Percentiles rank a stretch among this genome's conserved stretches.
Evolutionary conservation across 176 grass and related monocot species (phyloP).

Genomic region (Zea luxurians): DNA sequence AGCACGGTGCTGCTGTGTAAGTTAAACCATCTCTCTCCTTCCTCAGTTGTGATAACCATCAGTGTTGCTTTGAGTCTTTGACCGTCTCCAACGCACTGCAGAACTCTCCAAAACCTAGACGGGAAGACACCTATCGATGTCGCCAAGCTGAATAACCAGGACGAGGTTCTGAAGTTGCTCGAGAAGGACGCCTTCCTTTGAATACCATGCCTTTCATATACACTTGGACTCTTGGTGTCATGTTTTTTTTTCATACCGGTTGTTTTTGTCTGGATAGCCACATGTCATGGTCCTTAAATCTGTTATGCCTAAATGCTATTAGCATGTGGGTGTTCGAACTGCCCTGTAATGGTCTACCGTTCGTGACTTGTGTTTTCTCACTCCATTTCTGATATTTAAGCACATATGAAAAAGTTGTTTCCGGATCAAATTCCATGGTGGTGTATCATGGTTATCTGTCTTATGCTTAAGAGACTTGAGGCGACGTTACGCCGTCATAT

Average conservation of each 20-base stretch:
- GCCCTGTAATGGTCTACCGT: neutral
- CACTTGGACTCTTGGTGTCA: neutral
- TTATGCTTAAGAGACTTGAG: too few species aligned
- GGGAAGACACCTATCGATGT: conserved; percentile 89
- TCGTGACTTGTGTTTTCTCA: neutral
- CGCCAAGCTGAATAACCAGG: conserved; percentile 88
- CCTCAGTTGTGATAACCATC: neutral
- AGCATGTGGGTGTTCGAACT: neutral
- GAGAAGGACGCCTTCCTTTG: conserved; percentile 88
- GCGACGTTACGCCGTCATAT: too few species aligned
- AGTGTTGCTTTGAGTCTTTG: neutral
- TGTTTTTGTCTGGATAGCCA: conserved; percentile 30
- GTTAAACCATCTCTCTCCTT: conserved; percentile 29
- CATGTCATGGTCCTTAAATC: neutral
- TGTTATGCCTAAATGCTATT: too few species aligned
- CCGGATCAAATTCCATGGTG: neutral
- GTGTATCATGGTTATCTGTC: too few species aligned
- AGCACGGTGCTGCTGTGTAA: conserved; percentile 90
- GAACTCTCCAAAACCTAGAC: conserved; percentile 82
- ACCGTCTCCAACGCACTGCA: conserved; percentile 33
- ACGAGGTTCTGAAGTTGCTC: conserved; percentile 78
- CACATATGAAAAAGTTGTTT: neutral
- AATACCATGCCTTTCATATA: neutral
- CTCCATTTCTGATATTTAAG: neutral
- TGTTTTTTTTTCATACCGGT: neutral